These are phyloP conservation scores for Hypoxylon rubiginosum DNA, from an alignment of 2,329 filamentous ascomycete species.

Conservation along the genomic window DNA sequence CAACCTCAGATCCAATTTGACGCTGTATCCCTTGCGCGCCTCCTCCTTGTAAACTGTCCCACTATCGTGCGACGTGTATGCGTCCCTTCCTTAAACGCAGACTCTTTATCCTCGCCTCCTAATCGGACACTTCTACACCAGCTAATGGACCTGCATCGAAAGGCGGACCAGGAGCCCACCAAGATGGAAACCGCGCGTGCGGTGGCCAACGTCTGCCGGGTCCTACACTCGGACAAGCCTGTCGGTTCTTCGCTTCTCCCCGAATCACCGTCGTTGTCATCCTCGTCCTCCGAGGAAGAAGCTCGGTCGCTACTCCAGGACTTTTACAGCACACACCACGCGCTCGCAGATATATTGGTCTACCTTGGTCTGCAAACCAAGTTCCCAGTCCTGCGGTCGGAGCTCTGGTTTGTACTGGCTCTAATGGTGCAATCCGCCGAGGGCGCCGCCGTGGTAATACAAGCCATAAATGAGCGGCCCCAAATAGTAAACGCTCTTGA, in stretches of 20 bases:
- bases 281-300: slow-evolving; percentile 8
- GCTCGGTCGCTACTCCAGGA: slow-evolving; percentile 41
- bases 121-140: slow-evolving; percentile 54
- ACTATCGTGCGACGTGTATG: slow-evolving; percentile 67
- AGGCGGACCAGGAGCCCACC: slow-evolving; percentile 66
- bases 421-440: slow-evolving; percentile 68
- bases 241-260: slow-evolving; percentile 25
- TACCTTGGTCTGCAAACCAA: slow-evolving; percentile 69
- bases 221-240: slow-evolving; percentile 60
- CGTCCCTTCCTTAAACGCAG: slow-evolving; percentile 47
- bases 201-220: slow-evolving; percentile 66
- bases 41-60: slow-evolving; percentile 67
- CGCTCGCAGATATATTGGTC: slow-evolving; percentile 59
- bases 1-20: slow-evolving; percentile 71
- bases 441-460: slow-evolving; percentile 62
- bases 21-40: slow-evolving; percentile 68
- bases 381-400: slow-evolving; percentile 71
- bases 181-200: slow-evolving; percentile 71
- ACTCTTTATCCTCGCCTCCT: slow-evolving; percentile 4
- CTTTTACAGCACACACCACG: slow-evolving; percentile 63
- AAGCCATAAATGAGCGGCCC: slow-evolving; percentile 56
- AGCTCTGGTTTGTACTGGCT: slow-evolving; percentile 73
- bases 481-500: slow-evolving; percentile 61
- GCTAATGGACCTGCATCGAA: slow-evolving; percentile 57
- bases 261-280: slow-evolving; percentile 37